phyloP scores from a whole-genome alignment of 345 rosid species.

The Gossypium stocksii region DNA sequence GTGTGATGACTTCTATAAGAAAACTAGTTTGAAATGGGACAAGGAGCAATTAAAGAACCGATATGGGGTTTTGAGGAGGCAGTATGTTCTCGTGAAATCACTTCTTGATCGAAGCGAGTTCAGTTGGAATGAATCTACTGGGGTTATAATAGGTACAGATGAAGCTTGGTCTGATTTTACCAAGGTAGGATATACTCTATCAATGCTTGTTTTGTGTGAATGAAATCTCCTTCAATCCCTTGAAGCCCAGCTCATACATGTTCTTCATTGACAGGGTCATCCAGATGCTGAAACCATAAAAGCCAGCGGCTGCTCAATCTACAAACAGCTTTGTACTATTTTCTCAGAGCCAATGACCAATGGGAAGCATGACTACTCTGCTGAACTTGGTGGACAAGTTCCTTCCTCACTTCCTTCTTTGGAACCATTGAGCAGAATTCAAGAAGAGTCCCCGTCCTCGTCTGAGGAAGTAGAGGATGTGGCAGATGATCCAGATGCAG shows the following conservation, averaged over 20 bases:
- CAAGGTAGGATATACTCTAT: constrained; percentile 28
- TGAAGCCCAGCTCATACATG: constrained; percentile 8
- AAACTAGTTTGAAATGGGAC: constrained; percentile 42
- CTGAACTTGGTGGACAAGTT: constrained; percentile 17
- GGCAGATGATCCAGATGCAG: constrained; percentile 16
- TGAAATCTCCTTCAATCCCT: not conserved
- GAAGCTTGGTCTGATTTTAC: constrained; percentile 42
- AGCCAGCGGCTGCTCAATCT: constrained; percentile 43
- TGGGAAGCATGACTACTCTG: constrained; percentile 24
- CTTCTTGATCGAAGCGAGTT: constrained; percentile 41
- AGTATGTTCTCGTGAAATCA: constrained; percentile 34
- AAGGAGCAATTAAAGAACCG: constrained; percentile 41
- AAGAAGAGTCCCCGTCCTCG: constrained; percentile 31
- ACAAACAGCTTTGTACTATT: constrained; percentile 40
- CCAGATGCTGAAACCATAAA: constrained; percentile 50
- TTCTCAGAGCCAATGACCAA: constrained; percentile 35
- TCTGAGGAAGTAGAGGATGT: constrained; percentile 33
- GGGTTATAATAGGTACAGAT: constrained; percentile 32
- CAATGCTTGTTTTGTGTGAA: not conserved
- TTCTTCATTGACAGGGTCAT: constrained; percentile 35
- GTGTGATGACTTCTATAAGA: constrained; percentile 32
- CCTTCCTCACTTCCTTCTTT: constrained; percentile 7
- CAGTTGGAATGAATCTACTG: constrained; percentile 36
- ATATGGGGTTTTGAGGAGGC: constrained; percentile 35
- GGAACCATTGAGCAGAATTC: constrained; percentile 22